Conservation (phyloP, 2,329 filamentous ascomycete genomes). For the Trichoderma atroviride region DNA sequence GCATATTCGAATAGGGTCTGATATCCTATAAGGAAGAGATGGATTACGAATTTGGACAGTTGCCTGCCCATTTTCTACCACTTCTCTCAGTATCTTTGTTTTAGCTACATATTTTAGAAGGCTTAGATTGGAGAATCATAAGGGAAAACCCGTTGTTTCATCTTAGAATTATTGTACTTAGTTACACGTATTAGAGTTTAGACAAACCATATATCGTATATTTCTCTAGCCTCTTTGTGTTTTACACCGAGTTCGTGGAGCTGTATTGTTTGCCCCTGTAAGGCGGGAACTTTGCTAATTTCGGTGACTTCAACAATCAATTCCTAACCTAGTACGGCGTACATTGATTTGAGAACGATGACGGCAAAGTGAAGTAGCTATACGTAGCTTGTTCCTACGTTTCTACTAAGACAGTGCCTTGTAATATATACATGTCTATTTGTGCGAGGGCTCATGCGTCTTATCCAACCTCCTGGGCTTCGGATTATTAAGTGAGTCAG, state of each 20-base stretch:
- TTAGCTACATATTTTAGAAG: neutral
- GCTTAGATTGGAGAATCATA: neutral
- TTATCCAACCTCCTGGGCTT: no score
- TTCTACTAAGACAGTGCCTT: no score
- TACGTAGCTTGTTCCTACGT: no score
- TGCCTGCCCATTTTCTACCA: neutral
- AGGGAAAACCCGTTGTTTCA: neutral
- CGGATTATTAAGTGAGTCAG: no score
- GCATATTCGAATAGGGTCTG: neutral
- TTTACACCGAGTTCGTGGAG: neutral
- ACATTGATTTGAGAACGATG: accelerated
- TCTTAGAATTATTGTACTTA: neutral
- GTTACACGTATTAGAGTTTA: neutral
- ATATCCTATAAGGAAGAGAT: neutral
- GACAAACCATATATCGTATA: neutral
- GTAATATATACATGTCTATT: no score
- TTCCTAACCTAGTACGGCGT: no score
- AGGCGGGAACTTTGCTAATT: no score
- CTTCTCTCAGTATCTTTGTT: neutral
- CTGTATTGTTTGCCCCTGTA: neutral
- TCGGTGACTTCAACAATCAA: no score
- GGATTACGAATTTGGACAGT: neutral
- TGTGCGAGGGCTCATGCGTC: no score
- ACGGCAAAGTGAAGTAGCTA: no score
- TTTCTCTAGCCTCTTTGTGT: accelerated